Base-by-base conservation (phyloP, 1,284 basidiomycete genomes). In the Schizophyllum commune region DNA sequence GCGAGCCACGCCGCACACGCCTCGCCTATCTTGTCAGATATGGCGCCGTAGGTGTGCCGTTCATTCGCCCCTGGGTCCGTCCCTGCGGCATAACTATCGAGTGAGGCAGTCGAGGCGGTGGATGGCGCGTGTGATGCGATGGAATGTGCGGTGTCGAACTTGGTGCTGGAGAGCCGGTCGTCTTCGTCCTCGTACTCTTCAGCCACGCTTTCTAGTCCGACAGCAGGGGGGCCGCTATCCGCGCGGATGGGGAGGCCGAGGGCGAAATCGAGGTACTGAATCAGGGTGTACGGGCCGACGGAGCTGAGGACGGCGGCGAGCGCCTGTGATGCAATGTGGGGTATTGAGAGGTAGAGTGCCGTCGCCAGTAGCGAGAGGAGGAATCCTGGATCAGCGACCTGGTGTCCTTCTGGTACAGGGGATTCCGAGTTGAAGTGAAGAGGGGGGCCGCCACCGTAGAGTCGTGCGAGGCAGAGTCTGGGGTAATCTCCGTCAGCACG, bases 21-120 rank as follows among this genome's bases (percentile, higher is more conserved):
- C 73, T 96, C 93, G 27, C 94, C 94, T 64, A 97, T 91, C 75
- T 94, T 95, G 74, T 94, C 86, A 0, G 91, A 91, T 4, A 92
- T 80, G 21, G 84, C 79, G 21, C 94, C 95, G 69, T 95, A 95
- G 69, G 88, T 85, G 68, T 61, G 60, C 61, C 57, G 55, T 47
- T 59, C 58, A 15, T n/a, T 57, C 22, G 56, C 63, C 3, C 61
- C 62, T 21, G 59, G 54, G 57, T 21, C 58, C 9, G 32, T 59
- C 17, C 20, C 51, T n/a, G 59, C 11, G 1, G 59, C 33, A 19
- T 47, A 47, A 7, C 54, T 34, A 15, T 60, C 59, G 4, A 56
- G 19, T 6, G 20, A 21, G 19, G 19, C 11, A 13, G 53, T 55
- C 9, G 20, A 20, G 11, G 53, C 19, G 63, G 55, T 60, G 19